These are phyloP conservation scores for Colletotrichum tamarilloi DNA, from an alignment of 2,329 filamentous ascomycete genomes.

Conservation along the genomic window DNA sequence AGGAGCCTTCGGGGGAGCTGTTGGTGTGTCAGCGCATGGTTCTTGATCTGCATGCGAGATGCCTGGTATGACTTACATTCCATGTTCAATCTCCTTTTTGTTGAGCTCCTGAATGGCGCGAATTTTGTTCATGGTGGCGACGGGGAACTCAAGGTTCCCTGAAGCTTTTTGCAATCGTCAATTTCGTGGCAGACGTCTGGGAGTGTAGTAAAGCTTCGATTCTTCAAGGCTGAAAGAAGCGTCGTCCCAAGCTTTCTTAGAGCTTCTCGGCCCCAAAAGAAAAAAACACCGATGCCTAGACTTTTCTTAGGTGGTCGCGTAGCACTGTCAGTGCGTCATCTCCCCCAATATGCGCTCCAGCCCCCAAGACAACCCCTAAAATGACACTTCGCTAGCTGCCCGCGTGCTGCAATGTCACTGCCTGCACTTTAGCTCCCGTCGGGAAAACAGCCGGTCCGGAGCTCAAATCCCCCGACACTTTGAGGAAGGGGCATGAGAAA, in stretches of 20 bases:
- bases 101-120: constrained; percentile 93
- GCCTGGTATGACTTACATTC: constrained; percentile 66
- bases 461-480: constrained; percentile 26
- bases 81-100: constrained; percentile 91
- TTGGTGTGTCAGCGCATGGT: constrained; percentile 40
- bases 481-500: constrained; percentile 26
- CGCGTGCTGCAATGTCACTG: constrained; percentile 14
- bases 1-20: constrained; percentile 87
- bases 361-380: constrained; percentile 14
- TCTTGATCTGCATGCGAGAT: not conserved
- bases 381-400: constrained; percentile 14
- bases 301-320: not conserved
- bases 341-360: constrained; percentile 4
- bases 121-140: constrained; percentile 85
- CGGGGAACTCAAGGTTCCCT: not conserved
- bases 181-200: not conserved
- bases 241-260: not conserved
- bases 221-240: constrained; percentile 31
- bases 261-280: constrained; percentile 11
- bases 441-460: constrained; percentile 36
- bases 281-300: not conserved
- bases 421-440: not conserved
- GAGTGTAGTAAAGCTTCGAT: not conserved
- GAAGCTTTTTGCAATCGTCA: not conserved
- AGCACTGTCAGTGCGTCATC: constrained; percentile 31